Percentiles rank a stretch among this genome's conserved stretches.
Conservation (phyloP, 768 basidiomycete genomes). For the Mycena albidolilacea region DNA sequence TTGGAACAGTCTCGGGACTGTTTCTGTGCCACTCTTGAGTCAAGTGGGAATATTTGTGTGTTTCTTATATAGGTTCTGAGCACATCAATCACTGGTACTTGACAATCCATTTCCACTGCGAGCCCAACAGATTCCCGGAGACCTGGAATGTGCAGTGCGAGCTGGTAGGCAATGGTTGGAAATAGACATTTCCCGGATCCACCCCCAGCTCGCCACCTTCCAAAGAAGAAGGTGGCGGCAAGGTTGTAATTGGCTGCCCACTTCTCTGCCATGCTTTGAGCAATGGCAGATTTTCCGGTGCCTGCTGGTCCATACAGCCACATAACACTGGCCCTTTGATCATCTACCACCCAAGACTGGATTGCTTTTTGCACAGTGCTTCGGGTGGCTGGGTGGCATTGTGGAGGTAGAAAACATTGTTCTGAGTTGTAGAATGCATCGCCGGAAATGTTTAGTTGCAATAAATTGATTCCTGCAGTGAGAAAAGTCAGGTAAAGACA, state of each 20-base stretch:
- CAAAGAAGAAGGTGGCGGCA: constrained; percentile 9
- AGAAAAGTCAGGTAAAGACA: too few species aligned
- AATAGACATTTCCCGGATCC: not conserved
- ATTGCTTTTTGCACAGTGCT: not conserved
- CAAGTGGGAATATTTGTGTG: too few species aligned
- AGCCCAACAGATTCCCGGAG: not conserved
- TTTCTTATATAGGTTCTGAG: too few species aligned
- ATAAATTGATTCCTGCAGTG: not conserved
- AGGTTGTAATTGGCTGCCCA: not conserved
- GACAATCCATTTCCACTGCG: constrained; percentile 1
- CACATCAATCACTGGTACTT: too few species aligned
- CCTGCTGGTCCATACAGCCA: constrained; percentile 17
- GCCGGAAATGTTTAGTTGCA: not conserved
- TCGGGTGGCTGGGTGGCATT: not conserved
- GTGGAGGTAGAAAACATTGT: not conserved
- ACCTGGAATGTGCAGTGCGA: not conserved
- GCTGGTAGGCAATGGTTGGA: constrained; percentile 14
- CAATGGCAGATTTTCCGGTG: constrained; percentile 9
- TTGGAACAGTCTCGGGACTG: too few species aligned
- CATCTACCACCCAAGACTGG: not conserved
- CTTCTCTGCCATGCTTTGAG: constrained; percentile 14
- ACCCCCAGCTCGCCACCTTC: not conserved
- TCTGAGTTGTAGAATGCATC: constrained; percentile 13
- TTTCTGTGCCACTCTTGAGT: too few species aligned
- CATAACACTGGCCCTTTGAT: not conserved